Evolutionary conservation across 768 basidiomycete species (phyloP), one percentile per base, ranked within the genome.

Genomic region (Coprinellus micaceus): DNA sequence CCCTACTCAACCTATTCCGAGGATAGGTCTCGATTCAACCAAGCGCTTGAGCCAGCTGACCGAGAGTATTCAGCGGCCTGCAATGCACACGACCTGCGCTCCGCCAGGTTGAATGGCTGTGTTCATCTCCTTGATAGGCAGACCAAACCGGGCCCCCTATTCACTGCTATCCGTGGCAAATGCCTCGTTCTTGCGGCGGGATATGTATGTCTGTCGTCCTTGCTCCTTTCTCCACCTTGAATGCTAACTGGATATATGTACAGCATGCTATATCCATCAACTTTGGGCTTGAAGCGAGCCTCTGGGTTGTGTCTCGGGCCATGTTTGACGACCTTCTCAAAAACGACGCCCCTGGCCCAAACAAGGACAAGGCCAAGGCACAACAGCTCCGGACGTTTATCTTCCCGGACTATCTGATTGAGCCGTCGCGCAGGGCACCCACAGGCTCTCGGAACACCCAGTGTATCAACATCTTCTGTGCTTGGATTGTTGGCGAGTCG

Each of bases 401-500:
- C 11, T 17, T 48, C 6, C 46, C 46, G 11, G 24, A 4, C 10
- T 6, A 22, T 4, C 28, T 55, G 28, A 47, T 55, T 6, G 44
- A 45, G 40, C 7, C 6, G 33, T 6, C 33, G 33, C 6, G 33
- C 7, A 33, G 33, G 33, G 33, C 33, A 33, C 6, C 33, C 7
- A 13, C 33, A 33, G 13, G 33, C 33, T 13, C 24, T n/a, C n/a
- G n/a, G n/a, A 44, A 44, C 24, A 24, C 6, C 6, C 22, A 33
- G 33, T 6, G 33, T 2, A 55, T 55, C 30, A 55, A 55, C 44
- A 36, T 55, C 4, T 46, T 55, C 22, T 28, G 25, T 13, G 54
- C 54, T 17, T 46, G 44, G 19, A 41, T 55, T 17, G 21, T 22
- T 9, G n/a, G 7, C 19, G 45, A 48, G 10, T 29, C 21, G 4